These are phyloP conservation scores for Caloboletus firmus DNA, from an alignment of 1,284 basidiomycete species.

Conservation along the genomic window DNA sequence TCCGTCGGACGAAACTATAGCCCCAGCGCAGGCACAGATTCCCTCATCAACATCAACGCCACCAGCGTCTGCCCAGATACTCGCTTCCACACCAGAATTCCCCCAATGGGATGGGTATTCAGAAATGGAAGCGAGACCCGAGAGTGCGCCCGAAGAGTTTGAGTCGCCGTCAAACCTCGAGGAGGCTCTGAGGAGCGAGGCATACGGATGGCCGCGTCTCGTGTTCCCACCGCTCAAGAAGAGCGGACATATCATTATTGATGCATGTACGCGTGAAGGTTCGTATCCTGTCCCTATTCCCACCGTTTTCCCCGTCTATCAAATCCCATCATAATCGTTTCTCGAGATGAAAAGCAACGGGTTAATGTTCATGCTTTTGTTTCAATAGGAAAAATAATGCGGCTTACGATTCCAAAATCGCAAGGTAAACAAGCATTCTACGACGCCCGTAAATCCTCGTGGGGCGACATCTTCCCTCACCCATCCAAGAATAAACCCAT, in stretches of 20 bases:
- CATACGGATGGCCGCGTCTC: slow-evolving; percentile 88
- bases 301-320: slow-evolving; percentile 4
- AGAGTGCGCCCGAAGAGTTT: slow-evolving; percentile 3
- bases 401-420: slow-evolving; percentile 87
- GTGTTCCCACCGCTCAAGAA: slow-evolving; percentile 89
- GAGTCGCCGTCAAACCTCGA: slow-evolving; percentile 41
- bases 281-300: slow-evolving; percentile 21
- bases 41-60: slow-evolving; percentile 18
- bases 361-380: slow-evolving; percentile 31
- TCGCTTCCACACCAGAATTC: slow-evolving; percentile 14
- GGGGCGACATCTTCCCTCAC: slow-evolving; percentile 97
- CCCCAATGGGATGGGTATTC: neutral
- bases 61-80: slow-evolving; percentile 10
- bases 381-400: slow-evolving; percentile 78
- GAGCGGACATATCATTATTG: slow-evolving; percentile 91
- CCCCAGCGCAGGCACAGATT: slow-evolving; percentile 16
- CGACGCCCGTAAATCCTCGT: slow-evolving; percentile 89
- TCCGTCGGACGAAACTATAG: slow-evolving; percentile 14
- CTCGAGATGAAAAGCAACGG: slow-evolving; percentile 2
- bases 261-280: slow-evolving; percentile 86
- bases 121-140: slow-evolving; percentile 3
- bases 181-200: slow-evolving; percentile 57
- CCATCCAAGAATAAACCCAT: slow-evolving; percentile 70
- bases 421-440: slow-evolving; percentile 94
- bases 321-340: neutral